Base-by-base conservation (phyloP, 176 grass and related monocot species). In the Microstegium vimineum region DNA sequence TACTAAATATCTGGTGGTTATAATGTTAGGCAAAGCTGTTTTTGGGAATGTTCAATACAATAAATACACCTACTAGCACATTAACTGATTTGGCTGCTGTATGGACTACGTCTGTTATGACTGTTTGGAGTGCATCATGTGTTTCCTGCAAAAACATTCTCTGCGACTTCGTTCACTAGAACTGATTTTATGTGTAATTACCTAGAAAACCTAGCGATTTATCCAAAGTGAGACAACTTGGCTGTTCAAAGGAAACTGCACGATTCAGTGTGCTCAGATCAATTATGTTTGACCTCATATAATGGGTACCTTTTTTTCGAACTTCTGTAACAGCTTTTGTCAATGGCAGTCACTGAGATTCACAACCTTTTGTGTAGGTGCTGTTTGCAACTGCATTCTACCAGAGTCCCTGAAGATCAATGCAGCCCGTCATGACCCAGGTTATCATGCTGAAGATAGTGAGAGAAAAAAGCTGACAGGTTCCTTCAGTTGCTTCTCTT, bases 401-500 rank as follows among this genome's bases (percentile, higher is more conserved):
- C 90, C 93, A 9, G 87, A 79, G 46, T 61, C 93, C 35, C 87
- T 92, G 18, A 92, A 92, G 82, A 92, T 92, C 54, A 68, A 43
- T 65, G 74, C 87, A 68, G 78, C 88, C 12, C 56, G 87, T 25
- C 90, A 88, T 81, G 93, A 92, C 32, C 79, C 87, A 18, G 82
- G 83, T 83, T 83, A 15, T 37, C 82, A 87, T 80, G 31, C 82
- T 31, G 82, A 92, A 69, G 93, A 90, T 73, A 80, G 65, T 32
- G 90, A 92, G 82, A 95, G 79, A 68, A 87, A 65, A 83, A 69
- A 45, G 40, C 69, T 95, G 28, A 92, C 73, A 52, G 77, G 62
- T 34, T 66, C 87, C 25, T 90, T 95, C n/a, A 88, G 82, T 83
- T 94, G 90, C 83, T 85, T 92, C 38, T 95, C 90, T 76, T 94